phyloP scores from a whole-genome alignment of 2,329 filamentous ascomycete species.

The Xylariaceae sp. region DNA sequence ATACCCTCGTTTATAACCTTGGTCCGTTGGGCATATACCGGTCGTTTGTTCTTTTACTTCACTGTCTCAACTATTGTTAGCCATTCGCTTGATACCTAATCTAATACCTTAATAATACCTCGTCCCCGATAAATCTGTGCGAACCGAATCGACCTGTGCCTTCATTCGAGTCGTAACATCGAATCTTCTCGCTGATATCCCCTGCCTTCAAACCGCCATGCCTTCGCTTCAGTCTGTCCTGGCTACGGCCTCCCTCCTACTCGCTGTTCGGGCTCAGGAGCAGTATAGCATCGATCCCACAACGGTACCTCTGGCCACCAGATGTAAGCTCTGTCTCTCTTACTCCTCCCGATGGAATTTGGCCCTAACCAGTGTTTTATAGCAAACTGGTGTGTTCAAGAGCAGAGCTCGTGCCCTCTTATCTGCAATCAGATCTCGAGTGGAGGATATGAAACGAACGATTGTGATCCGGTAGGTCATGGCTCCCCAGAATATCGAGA shows the following conservation, averaged over 20 bases:
- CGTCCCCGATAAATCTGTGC: background rate
- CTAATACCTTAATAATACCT: conserved; percentile 4
- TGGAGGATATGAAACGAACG: conserved; percentile 53
- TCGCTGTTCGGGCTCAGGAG: conserved; percentile 42
- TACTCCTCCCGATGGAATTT: background rate
- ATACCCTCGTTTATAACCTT: conserved; percentile 11
- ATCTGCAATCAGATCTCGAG: conserved; percentile 61
- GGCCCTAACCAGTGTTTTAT: conserved; percentile 25
- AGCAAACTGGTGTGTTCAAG: conserved; percentile 58
- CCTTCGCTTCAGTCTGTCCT: conserved; percentile 49
- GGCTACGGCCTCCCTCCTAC: conserved; percentile 49
- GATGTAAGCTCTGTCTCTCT: conserved; percentile 41
- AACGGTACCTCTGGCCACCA: conserved; percentile 46
- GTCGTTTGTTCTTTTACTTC: conserved; percentile 2
- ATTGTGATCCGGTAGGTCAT: conserved; percentile 57
- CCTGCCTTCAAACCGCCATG: conserved; percentile 35
- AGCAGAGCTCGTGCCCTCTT: conserved; percentile 60
- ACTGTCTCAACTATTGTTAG: conserved; percentile 6
- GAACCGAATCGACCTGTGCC: background rate
- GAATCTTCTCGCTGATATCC: background rate
- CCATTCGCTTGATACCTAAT: conserved; percentile 7
- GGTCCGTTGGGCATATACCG: conserved; percentile 10
- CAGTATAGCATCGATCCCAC: conserved; percentile 59
- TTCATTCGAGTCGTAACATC: conserved; percentile 7
- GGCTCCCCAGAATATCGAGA: background rate